Evolutionary conservation across 306 rosid genomes (phyloP), one percentile per base, ranked within the genome.

Genomic region (Pterocarpus santalinus): DNA sequence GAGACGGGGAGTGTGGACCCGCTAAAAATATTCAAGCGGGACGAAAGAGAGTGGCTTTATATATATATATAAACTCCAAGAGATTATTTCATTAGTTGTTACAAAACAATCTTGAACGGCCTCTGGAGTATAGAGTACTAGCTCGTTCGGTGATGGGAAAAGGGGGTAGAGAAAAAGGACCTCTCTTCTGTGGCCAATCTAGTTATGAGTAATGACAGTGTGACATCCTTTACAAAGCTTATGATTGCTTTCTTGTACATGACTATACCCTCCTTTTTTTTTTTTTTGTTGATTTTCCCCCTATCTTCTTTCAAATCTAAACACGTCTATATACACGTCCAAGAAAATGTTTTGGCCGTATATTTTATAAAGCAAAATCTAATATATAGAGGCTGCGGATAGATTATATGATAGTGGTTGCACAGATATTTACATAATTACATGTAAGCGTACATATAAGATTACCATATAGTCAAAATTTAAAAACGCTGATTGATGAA

Each of bases 71-170:
- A 22, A 36, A 36, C 39, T 72, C 66, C 78, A 36, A 73, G 30
- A 55, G 1, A 61, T 35, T 77, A 71, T 14, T 52, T 62, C 35
- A 5, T 16, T 17, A 0, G 9, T 55, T 44, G 46, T 17, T 34
- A 17, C 69, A 41, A 34, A 44, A 53, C 56, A 33, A 72, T 66
- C 8, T 39, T 44, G 39, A 44, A 66, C 15, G 62, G 56, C 78
- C 65, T 44, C 28, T 58, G 35, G 58, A 44, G 69, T 72, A 73
- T 63, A 63, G 3, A 55, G 11, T 65, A 77, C 65, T 66, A 8
- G 10, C 5, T 47, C 36, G 51, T 62, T 30, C 16, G 51, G 49
- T 63, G 73, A 49, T 36, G 67, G 35, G 13, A 49, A 52, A 35
- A 35, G 9, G 36, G 36, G 43, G 30, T 35, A 35, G 71, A 49